Conservation (phyloP, 306 rosid genomes). For the Dryas octopetala region DNA sequence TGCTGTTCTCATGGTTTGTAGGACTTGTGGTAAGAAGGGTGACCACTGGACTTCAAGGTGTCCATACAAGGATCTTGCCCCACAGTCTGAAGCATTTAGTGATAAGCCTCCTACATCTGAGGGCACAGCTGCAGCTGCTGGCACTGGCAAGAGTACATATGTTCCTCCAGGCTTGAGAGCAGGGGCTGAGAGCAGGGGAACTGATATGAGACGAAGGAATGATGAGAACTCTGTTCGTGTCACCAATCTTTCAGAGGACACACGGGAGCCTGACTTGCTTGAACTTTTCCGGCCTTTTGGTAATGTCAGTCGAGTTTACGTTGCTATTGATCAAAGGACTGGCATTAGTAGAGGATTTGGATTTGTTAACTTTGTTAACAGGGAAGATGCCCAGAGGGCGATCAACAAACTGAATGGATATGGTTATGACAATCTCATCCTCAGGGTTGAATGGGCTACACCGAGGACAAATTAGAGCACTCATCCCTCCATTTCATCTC, state of each 20-base stretch:
- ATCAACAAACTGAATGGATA: constrained; percentile 91
- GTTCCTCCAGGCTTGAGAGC: constrained; percentile 85
- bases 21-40: constrained; percentile 94
- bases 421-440: constrained; percentile 81
- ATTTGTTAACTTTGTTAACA: constrained; percentile 86
- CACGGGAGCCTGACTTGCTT: constrained; percentile 86
- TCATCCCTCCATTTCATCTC: background rate
- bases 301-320: constrained; percentile 82
- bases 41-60: constrained; percentile 98
- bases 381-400: constrained; percentile 93
- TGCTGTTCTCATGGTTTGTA: constrained; percentile 89
- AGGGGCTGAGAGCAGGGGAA: constrained; percentile 65
- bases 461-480: constrained; percentile 51
- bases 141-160: constrained; percentile 57
- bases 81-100: constrained; percentile 45
- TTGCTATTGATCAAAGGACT: constrained; percentile 87
- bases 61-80: constrained; percentile 89
- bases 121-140: constrained; percentile 37
- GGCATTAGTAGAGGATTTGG: constrained; percentile 92
- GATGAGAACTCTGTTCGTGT: constrained; percentile 97
- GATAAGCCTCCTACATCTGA: constrained; percentile 66
- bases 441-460: constrained; percentile 70
- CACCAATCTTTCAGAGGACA: constrained; percentile 93
- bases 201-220: constrained; percentile 89
- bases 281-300: constrained; percentile 97